phyloP scores from a whole-genome alignment of 257 asterid species.

The Cordia subcordata region DNA sequence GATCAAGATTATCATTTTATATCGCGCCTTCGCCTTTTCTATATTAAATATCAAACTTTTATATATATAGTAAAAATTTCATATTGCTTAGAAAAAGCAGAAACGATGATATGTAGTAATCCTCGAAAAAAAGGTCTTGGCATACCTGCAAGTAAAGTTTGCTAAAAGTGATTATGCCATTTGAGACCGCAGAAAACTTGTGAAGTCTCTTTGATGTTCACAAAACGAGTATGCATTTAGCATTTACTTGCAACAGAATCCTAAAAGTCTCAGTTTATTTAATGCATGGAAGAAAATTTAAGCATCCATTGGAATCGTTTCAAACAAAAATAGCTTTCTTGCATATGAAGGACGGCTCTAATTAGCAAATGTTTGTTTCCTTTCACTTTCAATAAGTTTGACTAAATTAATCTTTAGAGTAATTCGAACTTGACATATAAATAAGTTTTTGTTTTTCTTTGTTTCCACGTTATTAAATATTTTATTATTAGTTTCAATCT shows the following conservation, averaged over 20 bases:
- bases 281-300: constrained; percentile 4
- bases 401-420: too few relatives aligned
- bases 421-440: too few relatives aligned
- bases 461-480: too few relatives aligned
- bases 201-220: not conserved
- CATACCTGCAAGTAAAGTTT: not conserved
- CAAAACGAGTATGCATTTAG: not conserved
- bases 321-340: constrained; percentile 1
- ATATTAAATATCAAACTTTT: too few relatives aligned
- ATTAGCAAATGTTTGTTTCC: not conserved
- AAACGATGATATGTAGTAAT: too few relatives aligned
- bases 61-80: too few relatives aligned
- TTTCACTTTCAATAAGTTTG: constrained; percentile 1
- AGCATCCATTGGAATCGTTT: not conserved
- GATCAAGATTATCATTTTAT: too few relatives aligned
- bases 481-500: too few relatives aligned
- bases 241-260: constrained; percentile 10
- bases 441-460: too few relatives aligned
- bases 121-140: not conserved
- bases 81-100: too few relatives aligned
- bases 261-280: not conserved
- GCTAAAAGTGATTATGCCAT: not conserved
- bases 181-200: too few relatives aligned
- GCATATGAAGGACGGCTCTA: constrained; percentile 15
- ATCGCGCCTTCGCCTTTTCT: too few relatives aligned